These are phyloP conservation scores for Cryptosporidium ryanae DNA, from an alignment of 169 alveolate species.

Conservation along the genomic window DNA sequence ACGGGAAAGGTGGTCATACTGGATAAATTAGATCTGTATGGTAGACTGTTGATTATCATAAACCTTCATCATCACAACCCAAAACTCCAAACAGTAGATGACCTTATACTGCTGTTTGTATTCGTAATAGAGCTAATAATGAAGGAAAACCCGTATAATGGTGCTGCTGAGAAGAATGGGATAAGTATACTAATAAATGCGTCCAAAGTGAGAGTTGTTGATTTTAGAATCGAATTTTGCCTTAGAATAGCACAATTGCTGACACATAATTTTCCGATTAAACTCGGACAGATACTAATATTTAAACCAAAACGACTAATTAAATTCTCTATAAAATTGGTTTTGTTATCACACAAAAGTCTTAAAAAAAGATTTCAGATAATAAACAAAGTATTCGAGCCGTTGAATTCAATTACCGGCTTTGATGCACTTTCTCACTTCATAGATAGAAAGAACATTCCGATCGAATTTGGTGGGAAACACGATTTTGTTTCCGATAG, in stretches of 20 bases:
- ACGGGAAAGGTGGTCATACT: conserved; percentile 51
- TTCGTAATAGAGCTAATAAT: conserved; percentile 63
- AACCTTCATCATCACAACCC: conserved; percentile 59
- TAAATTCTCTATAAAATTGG: conserved; percentile 34
- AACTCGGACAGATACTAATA: conserved; percentile 51
- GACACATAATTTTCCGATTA: conserved; percentile 40
- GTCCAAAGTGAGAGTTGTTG: conserved; percentile 27
- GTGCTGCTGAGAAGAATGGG: conserved; percentile 68
- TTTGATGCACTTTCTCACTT: conserved; percentile 72
- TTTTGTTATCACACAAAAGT: conserved; percentile 6
- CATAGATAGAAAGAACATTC: conserved; percentile 65
- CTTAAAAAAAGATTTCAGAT: conserved; percentile 57
- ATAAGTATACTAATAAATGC: conserved; percentile 41
- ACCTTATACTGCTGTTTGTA: conserved; percentile 41
- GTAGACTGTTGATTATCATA: conserved; percentile 46
- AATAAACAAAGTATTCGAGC: conserved; percentile 57
- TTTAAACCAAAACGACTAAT: conserved; percentile 44
- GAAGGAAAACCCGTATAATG: conserved; percentile 39
- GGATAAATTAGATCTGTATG: conserved; percentile 69
- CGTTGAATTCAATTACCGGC: conserved; percentile 58
- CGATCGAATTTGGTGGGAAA: conserved; percentile 59
- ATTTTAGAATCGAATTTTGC: conserved; percentile 45
- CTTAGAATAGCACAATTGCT: conserved; percentile 25
- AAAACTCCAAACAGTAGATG: conserved; percentile 44
- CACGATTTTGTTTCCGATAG: conserved; percentile 43